A percentile compares a stretch with the other conserved stretches of the same genome.
Conservation (phyloP, 2,329 filamentous ascomycete genomes). For the Beauveria rudraprayagi region DNA sequence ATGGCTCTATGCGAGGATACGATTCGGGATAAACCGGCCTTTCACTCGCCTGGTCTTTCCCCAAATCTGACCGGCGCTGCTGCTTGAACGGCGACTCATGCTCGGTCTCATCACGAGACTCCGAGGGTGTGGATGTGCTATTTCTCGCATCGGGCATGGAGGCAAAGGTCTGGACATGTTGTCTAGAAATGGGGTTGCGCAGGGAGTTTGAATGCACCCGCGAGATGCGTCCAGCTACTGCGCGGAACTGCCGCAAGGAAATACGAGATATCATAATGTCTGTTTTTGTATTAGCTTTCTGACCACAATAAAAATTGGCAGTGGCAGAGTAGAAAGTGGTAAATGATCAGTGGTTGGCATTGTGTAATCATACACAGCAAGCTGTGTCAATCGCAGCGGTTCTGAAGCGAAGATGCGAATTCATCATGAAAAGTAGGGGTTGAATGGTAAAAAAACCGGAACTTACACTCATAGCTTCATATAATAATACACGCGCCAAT, state of each 20-base stretch:
- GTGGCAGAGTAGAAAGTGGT: slow-evolving; percentile 9
- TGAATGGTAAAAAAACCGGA: neutral
- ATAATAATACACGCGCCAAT: slow-evolving; percentile 6
- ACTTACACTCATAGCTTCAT: slow-evolving; percentile 32
- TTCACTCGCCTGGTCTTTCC: slow-evolving; percentile 25
- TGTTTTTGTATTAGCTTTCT: slow-evolving; percentile 18
- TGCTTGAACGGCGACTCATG: slow-evolving; percentile 28
- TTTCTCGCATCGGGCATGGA: slow-evolving; percentile 2
- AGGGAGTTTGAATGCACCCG: neutral
- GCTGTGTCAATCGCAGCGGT: slow-evolving; percentile 43
- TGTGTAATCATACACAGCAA: slow-evolving; percentile 36
- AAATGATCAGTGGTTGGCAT: slow-evolving; percentile 31
- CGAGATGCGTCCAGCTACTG: slow-evolving; percentile 10
- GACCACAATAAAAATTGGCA: slow-evolving; percentile 8
- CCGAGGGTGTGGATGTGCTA: slow-evolving; percentile 13
- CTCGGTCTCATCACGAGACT: slow-evolving; percentile 17
- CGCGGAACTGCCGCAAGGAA: slow-evolving; percentile 28
- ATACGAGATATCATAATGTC: slow-evolving; percentile 29
- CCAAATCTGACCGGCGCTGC: slow-evolving; percentile 26
- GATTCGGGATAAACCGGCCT: slow-evolving; percentile 27
- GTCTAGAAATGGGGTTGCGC: slow-evolving; percentile 3
- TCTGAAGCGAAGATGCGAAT: slow-evolving; percentile 37
- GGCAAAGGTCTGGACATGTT: slow-evolving; percentile 3
- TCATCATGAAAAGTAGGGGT: slow-evolving; percentile 30
- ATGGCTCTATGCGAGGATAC: slow-evolving; percentile 28